These are phyloP conservation scores for Chaetoceros tenuissimus DNA, from an alignment of 108 stramenopile species.

Conservation along the genomic window DNA sequence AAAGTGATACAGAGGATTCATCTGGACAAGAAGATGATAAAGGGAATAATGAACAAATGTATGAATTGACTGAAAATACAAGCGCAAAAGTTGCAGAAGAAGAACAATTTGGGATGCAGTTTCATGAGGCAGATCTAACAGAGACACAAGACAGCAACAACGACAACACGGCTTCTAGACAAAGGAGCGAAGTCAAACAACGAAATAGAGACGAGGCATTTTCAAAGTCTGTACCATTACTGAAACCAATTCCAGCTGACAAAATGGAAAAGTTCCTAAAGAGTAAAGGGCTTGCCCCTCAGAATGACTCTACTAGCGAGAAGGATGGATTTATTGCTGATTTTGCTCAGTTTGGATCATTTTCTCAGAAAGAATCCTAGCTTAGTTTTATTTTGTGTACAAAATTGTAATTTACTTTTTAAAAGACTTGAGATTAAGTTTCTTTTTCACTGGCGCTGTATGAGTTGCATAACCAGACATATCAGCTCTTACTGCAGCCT, in stretches of 20 bases:
- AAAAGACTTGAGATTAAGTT: constrained; percentile 66
- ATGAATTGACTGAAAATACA: neutral
- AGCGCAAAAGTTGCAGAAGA: neutral
- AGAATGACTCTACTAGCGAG: neutral
- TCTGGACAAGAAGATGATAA: neutral
- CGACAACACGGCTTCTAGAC: neutral
- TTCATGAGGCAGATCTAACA: neutral
- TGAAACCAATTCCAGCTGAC: neutral
- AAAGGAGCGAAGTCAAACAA: neutral
- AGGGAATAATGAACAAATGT: neutral
- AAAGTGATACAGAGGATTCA: neutral
- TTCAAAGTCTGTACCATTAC: neutral
- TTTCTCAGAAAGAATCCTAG: neutral
- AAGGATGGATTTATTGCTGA: neutral
- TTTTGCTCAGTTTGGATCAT: neutral
- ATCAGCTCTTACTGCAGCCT: constrained; percentile 75
- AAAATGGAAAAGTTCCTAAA: neutral
- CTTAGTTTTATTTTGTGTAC: neutral
- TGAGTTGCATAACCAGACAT: constrained; percentile 67
- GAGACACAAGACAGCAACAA: neutral
- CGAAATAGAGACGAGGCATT: neutral
- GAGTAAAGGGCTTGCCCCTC: neutral
- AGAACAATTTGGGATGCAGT: neutral
- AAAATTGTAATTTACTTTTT: constrained; percentile 21
- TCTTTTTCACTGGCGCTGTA: constrained; percentile 52